phyloP scores from a whole-genome alignment of 345 rosid species.

The Melaleuca quinquenervia region DNA sequence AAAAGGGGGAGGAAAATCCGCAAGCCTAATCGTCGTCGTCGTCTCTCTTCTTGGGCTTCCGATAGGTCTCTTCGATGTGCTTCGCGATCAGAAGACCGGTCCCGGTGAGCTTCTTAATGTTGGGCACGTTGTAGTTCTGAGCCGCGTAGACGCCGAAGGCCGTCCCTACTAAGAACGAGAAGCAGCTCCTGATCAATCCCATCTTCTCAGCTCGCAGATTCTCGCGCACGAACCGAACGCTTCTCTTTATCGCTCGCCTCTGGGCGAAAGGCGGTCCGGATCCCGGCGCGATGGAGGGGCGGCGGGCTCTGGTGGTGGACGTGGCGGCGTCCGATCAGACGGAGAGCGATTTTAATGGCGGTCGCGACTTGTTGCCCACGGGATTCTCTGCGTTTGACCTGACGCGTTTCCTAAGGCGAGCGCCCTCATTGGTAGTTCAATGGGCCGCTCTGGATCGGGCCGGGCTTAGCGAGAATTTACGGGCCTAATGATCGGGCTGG shows the following conservation, averaged over 20 bases:
- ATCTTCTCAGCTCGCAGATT: slow-evolving; percentile 5
- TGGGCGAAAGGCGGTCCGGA: neutral
- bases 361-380: neutral
- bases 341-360: neutral
- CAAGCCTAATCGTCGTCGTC: neutral
- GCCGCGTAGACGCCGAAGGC: slow-evolving; percentile 44
- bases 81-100: slow-evolving; percentile 35
- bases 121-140: slow-evolving; percentile 64
- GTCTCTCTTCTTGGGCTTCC: slow-evolving; percentile 29
- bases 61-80: slow-evolving; percentile 51
- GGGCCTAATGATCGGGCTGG: neutral
- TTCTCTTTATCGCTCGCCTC: neutral
- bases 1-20: neutral
- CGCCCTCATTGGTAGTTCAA: neutral
- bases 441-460: neutral
- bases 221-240: neutral
- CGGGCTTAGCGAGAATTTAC: neutral
- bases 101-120: slow-evolving; percentile 32
- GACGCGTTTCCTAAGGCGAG: neutral
- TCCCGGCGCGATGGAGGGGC: neutral
- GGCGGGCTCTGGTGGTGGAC: neutral
- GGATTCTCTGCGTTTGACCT: neutral
- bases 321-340: neutral
- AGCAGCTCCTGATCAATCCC: slow-evolving; percentile 41
- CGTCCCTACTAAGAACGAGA: slow-evolving; percentile 39